phyloP scores from a whole-genome alignment of 2,329 filamentous ascomycete genomes.

The Arthroderma sp. region DNA sequence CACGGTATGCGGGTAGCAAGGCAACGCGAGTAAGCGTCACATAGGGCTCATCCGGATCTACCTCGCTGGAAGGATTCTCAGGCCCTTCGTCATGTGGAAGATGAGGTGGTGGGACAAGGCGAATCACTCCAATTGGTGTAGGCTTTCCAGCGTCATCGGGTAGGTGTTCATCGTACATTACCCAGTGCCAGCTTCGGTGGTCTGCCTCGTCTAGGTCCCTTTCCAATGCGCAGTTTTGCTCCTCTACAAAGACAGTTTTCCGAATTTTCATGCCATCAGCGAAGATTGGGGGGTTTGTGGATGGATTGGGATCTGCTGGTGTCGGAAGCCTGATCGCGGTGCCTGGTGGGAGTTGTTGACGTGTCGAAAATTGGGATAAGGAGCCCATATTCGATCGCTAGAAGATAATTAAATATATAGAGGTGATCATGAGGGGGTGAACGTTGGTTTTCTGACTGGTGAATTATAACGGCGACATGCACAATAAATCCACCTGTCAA shows the following conservation, averaged over 20 bases:
- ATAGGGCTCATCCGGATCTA: slow-evolving; percentile 49
- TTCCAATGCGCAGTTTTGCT: slow-evolving; percentile 45
- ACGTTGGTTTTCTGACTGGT: too few relatives aligned
- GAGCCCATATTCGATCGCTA: too few relatives aligned
- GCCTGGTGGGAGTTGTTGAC: too few relatives aligned
- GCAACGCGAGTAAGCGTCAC: slow-evolving; percentile 71
- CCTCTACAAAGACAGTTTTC: slow-evolving; percentile 43
- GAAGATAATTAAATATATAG: too few relatives aligned
- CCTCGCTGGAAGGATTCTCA: slow-evolving; percentile 12
- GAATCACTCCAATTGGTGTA: slow-evolving; percentile 58
- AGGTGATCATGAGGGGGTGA: too few relatives aligned
- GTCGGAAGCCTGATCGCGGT: too few relatives aligned
- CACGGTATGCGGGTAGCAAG: slow-evolving; percentile 52
- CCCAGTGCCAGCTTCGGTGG: slow-evolving; percentile 68
- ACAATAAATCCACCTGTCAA: not conserved
- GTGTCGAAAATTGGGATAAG: too few relatives aligned
- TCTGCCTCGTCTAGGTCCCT: slow-evolving; percentile 77
- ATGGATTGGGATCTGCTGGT: slow-evolving; percentile 2
- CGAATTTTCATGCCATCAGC: slow-evolving; percentile 47
- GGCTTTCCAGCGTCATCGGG: slow-evolving; percentile 20
- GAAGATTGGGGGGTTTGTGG: slow-evolving; percentile 40
- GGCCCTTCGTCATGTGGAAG: slow-evolving; percentile 43
- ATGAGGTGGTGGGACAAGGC: slow-evolving; percentile 72
- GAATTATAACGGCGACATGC: too few relatives aligned
- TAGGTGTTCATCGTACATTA: slow-evolving; percentile 53